Conservation (phyloP, 2,329 filamentous ascomycete species). For the Periglandula ipomoeae region DNA sequence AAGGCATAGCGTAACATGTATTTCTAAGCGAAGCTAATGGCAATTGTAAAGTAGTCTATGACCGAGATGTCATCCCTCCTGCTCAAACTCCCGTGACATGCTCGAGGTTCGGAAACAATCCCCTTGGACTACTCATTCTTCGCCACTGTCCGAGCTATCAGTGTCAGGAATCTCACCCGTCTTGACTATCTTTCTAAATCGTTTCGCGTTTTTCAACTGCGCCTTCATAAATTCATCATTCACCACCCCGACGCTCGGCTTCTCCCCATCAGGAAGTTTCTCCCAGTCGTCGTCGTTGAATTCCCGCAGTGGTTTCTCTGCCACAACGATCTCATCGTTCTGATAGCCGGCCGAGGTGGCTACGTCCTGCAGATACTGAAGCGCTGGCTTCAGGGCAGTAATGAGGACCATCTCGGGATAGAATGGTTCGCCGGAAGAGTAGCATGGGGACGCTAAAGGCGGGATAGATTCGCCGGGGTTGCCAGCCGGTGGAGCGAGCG, state of each 20-base stretch:
- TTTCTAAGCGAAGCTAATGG: neutral
- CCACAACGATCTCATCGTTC: slow-evolving; percentile 30
- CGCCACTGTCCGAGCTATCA: neutral
- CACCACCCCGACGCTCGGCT: slow-evolving; percentile 16
- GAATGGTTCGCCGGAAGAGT: slow-evolving; percentile 54
- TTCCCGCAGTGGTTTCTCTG: slow-evolving; percentile 13
- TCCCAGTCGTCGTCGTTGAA: slow-evolving; percentile 22
- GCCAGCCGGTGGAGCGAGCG: slow-evolving; percentile 43
- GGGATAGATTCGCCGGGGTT: slow-evolving; percentile 34
- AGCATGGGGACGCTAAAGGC: slow-evolving; percentile 53
- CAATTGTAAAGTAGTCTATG: neutral
- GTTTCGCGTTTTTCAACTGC: slow-evolving; percentile 16
- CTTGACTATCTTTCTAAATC: slow-evolving; percentile 19
- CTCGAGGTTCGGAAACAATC: too few species aligned
- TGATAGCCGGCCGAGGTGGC: slow-evolving; percentile 28
- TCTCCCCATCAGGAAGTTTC: slow-evolving; percentile 19
- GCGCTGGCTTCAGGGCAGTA: slow-evolving; percentile 39
- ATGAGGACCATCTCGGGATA: slow-evolving; percentile 56
- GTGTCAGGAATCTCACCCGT: neutral
- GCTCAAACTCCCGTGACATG: too few species aligned
- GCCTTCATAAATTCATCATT: slow-evolving; percentile 14
- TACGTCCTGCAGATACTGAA: slow-evolving; percentile 54
- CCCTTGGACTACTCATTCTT: too few species aligned
- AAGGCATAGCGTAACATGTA: slow-evolving; percentile 17
- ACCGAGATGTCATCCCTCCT: neutral